Percentiles rank a stretch among this genome's conserved stretches.
These are phyloP conservation scores for Endoconidiophora polonica DNA, from an alignment of 2,329 filamentous ascomycete species.

Conservation along the genomic window DNA sequence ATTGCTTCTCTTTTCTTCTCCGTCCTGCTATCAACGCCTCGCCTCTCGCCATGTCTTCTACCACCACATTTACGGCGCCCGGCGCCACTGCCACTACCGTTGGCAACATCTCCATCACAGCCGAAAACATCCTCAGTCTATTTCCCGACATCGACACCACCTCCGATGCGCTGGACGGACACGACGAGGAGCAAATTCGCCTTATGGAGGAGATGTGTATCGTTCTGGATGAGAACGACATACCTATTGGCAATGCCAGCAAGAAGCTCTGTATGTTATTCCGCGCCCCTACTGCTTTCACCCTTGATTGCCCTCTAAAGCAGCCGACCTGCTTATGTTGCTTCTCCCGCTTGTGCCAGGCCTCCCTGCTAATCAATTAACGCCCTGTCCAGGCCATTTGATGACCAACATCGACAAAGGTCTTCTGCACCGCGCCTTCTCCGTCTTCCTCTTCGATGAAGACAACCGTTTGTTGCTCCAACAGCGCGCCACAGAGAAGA, in stretches of 20 bases:
- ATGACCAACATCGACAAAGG: conserved; percentile 98
- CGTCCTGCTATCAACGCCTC: not conserved
- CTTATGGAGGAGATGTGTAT: conserved; percentile 99
- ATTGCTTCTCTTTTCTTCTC: not conserved
- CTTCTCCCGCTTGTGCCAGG: not conserved
- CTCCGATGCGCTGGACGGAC: conserved; percentile 64
- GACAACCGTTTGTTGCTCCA: conserved; percentile 86
- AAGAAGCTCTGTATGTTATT: conserved; percentile 78
- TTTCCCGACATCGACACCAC: conserved; percentile 70
- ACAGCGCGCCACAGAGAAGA: conserved; percentile 91
- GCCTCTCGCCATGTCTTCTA: conserved; percentile 13
- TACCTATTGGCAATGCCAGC: conserved; percentile 86
- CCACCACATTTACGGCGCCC: conserved; percentile 4
- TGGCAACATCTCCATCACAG: conserved; percentile 51
- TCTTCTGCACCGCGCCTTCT: conserved; percentile 91
- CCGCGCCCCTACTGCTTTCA: not conserved
- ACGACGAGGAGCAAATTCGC: conserved; percentile 94
- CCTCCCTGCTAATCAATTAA: not conserved
- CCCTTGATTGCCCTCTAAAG: not conserved
- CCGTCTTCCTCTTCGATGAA: conserved; percentile 92
- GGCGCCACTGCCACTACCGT: conserved; percentile 24
- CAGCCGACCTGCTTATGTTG: not conserved
- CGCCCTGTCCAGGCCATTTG: conserved; percentile 55
- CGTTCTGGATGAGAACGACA: conserved; percentile 80
- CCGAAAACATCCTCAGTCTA: conserved; percentile 68